A percentile compares a stretch with the other conserved stretches of the same genome.
Conservation (phyloP, 805 yeast genomes). For the Suhomyces sp. region DNA sequence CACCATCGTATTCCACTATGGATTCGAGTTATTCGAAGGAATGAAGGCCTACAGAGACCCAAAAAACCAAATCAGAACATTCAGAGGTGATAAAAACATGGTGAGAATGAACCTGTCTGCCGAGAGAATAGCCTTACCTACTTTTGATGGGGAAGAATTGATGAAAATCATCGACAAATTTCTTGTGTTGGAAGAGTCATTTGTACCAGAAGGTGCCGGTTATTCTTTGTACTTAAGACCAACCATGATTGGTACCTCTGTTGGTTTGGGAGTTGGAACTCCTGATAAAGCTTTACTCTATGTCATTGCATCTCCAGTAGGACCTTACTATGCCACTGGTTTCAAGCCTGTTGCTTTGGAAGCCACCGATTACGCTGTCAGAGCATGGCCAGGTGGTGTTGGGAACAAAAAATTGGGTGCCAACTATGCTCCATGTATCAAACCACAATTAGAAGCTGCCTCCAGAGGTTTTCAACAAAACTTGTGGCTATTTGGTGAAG, state of each 20-base stretch:
- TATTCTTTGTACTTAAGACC: slow-evolving; percentile 93
- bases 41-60: slow-evolving; percentile 80
- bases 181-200: slow-evolving; percentile 68
- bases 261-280: slow-evolving; percentile 80
- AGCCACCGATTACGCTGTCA: slow-evolving; percentile 92
- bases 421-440: slow-evolving; percentile 93
- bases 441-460: slow-evolving; percentile 90
- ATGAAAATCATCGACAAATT: slow-evolving; percentile 74
- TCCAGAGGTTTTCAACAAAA: slow-evolving; percentile 91
- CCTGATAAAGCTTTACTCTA: slow-evolving; percentile 81
- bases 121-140: slow-evolving; percentile 83
- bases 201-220: slow-evolving; percentile 84
- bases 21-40: slow-evolving; percentile 94
- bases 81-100: slow-evolving; percentile 93
- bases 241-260: slow-evolving; percentile 89
- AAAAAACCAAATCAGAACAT: slow-evolving; percentile 60
- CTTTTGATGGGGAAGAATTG: slow-evolving; percentile 76
- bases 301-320: slow-evolving; percentile 93
- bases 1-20: slow-evolving; percentile 88
- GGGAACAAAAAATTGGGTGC: slow-evolving; percentile 97
- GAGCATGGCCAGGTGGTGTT: slow-evolving; percentile 99
- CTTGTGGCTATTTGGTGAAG: slow-evolving; percentile 93
- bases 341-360: slow-evolving; percentile 93
- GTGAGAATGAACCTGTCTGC: slow-evolving; percentile 86
- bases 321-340: slow-evolving; percentile 93